Percentiles rank a stretch among this genome's conserved stretches.
phyloP scores from a whole-genome alignment of 768 basidiomycete genomes.

The Gautieria morchelliformis region DNA sequence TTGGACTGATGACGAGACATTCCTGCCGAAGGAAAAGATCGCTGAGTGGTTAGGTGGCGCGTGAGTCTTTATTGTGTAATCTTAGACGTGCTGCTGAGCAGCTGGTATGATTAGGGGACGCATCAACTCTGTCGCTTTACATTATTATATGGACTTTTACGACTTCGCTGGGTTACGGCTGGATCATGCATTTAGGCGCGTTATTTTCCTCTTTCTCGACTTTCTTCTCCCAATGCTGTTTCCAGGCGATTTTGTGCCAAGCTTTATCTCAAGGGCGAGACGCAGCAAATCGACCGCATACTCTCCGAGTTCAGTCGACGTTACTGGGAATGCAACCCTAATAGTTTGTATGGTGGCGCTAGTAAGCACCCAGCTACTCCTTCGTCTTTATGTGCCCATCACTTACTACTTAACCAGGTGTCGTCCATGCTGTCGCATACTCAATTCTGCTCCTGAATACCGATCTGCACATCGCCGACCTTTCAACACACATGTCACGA shows the following conservation, averaged over 20 bases:
- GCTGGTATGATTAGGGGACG: conserved; percentile 40
- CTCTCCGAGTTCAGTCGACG: conserved; percentile 83
- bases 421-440: conserved; percentile 93
- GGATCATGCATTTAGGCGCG: conserved; percentile 82
- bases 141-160: conserved; percentile 79
- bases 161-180: conserved; percentile 78
- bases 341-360: conserved; percentile 69
- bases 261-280: conserved; percentile 89
- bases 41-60: conserved; percentile 92
- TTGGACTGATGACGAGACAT: conserved; percentile 80
- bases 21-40: conserved; percentile 82
- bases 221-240: background rate
- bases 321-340: conserved; percentile 88
- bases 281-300: conserved; percentile 96
- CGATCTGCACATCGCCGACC: conserved; percentile 92
- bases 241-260: conserved; percentile 79
- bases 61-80: conserved; percentile 43
- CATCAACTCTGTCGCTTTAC: conserved; percentile 67
- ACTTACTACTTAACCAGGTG: conserved; percentile 37
- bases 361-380: conserved; percentile 40
- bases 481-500: conserved; percentile 82
- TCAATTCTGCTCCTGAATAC: conserved; percentile 93
- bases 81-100: background rate
- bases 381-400: conserved; percentile 10
- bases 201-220: background rate